These are phyloP conservation scores for Aristolochia californica DNA, from an alignment of 164 flowering plant genomes.

Conservation along the genomic window DNA sequence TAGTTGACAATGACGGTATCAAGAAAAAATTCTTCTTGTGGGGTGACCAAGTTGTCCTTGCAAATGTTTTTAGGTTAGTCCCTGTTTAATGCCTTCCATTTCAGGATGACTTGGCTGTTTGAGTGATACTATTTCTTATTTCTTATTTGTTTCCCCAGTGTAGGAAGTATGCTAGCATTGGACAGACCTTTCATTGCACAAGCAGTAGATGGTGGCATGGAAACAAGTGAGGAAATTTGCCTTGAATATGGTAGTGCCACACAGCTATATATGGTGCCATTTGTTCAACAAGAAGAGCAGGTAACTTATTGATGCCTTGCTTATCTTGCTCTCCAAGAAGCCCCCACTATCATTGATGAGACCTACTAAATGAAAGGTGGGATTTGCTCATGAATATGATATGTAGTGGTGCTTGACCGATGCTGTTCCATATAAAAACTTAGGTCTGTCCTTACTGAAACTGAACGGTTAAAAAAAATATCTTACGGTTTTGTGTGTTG, in stretches of 20 bases:
- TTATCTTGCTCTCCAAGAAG: too few species aligned
- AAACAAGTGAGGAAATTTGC: slow-evolving; percentile 40
- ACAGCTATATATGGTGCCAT: slow-evolving; percentile 77
- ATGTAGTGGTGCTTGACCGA: too few species aligned
- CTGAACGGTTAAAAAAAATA: too few species aligned
- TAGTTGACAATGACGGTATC: slow-evolving; percentile 71
- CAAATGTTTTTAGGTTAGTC: slow-evolving; percentile 70
- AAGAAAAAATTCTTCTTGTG: slow-evolving; percentile 57
- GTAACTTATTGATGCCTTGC: slow-evolving; percentile 15
- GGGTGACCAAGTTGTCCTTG: slow-evolving; percentile 83
- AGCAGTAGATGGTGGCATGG: slow-evolving; percentile 31
- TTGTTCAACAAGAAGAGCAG: slow-evolving; percentile 65
- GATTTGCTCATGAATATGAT: too few species aligned
- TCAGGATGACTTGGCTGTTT: neutral
- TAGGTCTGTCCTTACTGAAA: too few species aligned
- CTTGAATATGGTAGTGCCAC: slow-evolving; percentile 97
- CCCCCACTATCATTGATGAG: too few species aligned
- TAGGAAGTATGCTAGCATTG: slow-evolving; percentile 85
- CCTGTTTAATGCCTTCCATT: neutral
- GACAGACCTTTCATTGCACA: slow-evolving; percentile 77
- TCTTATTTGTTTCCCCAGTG: slow-evolving; percentile 30
- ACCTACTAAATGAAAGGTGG: too few species aligned
- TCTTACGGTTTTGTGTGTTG: slow-evolving; percentile 4
- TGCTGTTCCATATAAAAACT: too few species aligned
- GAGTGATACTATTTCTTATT: neutral